Conservation (phyloP, 1,139 yeast genomes). For the Petasospora rhodanensis region DNA sequence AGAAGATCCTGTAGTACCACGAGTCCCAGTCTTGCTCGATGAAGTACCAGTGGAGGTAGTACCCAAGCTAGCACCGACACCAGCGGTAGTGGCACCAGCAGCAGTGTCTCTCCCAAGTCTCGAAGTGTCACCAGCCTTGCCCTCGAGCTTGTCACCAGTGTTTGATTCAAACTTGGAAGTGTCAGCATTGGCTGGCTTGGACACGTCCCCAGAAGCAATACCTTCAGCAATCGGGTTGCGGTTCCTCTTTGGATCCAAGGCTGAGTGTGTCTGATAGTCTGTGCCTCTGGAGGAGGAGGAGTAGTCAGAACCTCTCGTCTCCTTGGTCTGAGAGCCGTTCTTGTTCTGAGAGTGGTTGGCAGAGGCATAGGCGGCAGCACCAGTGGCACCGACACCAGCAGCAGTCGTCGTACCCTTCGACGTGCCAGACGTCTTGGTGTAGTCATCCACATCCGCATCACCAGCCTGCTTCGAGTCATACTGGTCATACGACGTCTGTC, state of each 20-base stretch:
- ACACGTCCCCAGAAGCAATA: background rate
- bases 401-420: too few relatives aligned
- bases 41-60: too few relatives aligned
- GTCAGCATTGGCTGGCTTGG: conserved; percentile 5
- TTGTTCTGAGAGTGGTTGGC: background rate
- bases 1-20: conserved; percentile 1
- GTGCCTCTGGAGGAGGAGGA: too few relatives aligned
- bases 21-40: too few relatives aligned
- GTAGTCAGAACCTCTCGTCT: background rate
- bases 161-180: conserved; percentile 2
- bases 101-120: background rate
- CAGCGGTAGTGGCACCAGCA: background rate
- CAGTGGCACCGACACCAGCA: too few relatives aligned
- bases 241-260: conserved; percentile 11
- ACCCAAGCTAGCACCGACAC: background rate
- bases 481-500: conserved; percentile 3
- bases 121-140: background rate
- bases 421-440: too few relatives aligned
- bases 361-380: too few relatives aligned
- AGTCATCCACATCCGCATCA: too few relatives aligned
- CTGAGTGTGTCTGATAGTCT: background rate
- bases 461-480: background rate
- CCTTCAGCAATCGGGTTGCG: conserved; percentile 16
- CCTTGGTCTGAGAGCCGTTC: background rate
- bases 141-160: conserved; percentile 4